Percentiles rank a stretch among this genome's conserved stretches.
phyloP scores from a whole-genome alignment of 768 basidiomycete genomes.

The Lactifluus rugatus region DNA sequence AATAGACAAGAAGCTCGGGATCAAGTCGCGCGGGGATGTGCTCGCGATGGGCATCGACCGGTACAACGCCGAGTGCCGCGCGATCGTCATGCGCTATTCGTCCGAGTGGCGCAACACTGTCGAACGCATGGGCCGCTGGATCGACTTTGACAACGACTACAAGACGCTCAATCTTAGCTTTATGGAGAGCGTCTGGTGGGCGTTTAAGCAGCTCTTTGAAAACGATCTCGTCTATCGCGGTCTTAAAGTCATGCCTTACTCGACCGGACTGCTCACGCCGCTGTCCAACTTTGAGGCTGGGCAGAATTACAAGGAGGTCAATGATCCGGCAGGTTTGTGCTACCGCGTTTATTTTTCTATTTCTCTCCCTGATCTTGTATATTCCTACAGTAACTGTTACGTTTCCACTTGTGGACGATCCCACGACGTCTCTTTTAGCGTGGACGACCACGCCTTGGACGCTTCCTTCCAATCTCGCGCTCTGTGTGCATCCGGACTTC shows the following conservation, averaged over 20 bases:
- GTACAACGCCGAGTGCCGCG: conserved; percentile 94
- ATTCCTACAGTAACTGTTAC: conserved; percentile 64
- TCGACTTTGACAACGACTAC: conserved; percentile 99
- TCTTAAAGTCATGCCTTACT: conserved; percentile 94
- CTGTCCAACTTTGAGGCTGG: conserved; percentile 97
- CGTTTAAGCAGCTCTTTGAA: conserved; percentile 87
- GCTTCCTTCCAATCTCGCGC: conserved; percentile 85
- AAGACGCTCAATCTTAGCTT: conserved; percentile 89
- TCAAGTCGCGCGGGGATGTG: conserved; percentile 90
- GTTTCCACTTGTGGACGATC: conserved; percentile 91
- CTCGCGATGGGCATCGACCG: conserved; percentile 92
- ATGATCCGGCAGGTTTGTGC: conserved; percentile 76
- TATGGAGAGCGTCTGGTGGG: conserved; percentile 99
- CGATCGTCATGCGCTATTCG: conserved; percentile 95
- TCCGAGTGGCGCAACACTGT: conserved; percentile 92
- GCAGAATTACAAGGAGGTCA: conserved; percentile 83
- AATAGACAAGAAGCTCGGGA: conserved; percentile 93
- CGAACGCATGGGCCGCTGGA: conserved; percentile 98
- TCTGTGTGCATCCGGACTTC: conserved; percentile 95
- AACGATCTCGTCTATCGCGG: conserved; percentile 91
- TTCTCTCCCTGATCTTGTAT: too few relatives aligned
- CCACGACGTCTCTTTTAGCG: conserved; percentile 78
- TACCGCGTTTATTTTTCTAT: too few relatives aligned
- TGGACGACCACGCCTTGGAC: conserved; percentile 99
- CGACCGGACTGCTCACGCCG: conserved; percentile 91